Evolutionary conservation across 352 stramenopile genomes (phyloP).

Genomic region (Saprolegnia parasitica): DNA sequence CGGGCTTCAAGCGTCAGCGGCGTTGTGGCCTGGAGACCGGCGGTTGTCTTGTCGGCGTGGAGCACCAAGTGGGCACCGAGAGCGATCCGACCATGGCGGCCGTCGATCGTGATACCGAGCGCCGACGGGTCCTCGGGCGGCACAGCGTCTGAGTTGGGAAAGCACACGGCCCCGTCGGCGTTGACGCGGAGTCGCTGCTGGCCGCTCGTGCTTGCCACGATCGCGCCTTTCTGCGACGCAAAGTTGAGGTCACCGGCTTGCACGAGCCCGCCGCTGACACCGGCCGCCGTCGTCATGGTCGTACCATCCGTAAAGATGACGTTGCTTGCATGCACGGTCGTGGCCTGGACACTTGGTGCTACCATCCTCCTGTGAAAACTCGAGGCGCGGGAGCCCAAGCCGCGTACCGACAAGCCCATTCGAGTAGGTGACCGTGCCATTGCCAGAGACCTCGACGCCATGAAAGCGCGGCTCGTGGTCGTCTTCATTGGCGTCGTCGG

Average conservation of each 20-base stretch:
- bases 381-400: neutral
- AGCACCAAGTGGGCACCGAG: slow-evolving; percentile 37
- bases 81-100: slow-evolving; percentile 38
- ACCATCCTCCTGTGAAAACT: slow-evolving; percentile 1
- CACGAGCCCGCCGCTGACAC: slow-evolving; percentile 70
- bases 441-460: slow-evolving; percentile 57
- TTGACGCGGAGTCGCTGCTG: slow-evolving; percentile 55
- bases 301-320: slow-evolving; percentile 72
- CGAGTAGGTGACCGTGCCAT: slow-evolving; percentile 61
- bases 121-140: slow-evolving; percentile 38
- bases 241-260: slow-evolving; percentile 71
- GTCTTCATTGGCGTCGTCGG: slow-evolving; percentile 44
- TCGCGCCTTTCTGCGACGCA: slow-evolving; percentile 56
- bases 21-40: slow-evolving; percentile 39
- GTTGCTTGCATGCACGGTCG: slow-evolving; percentile 58
- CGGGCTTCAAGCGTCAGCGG: slow-evolving; percentile 50
- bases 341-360: slow-evolving; percentile 58
- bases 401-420: slow-evolving; percentile 55
- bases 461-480: slow-evolving; percentile 74
- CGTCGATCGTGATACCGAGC: slow-evolving; percentile 51
- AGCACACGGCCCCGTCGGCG: slow-evolving; percentile 44
- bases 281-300: slow-evolving; percentile 73
- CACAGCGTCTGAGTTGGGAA: slow-evolving; percentile 40
- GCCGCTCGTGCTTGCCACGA: slow-evolving; percentile 57
- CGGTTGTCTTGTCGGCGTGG: slow-evolving; percentile 42